Percentiles rank a stretch among this genome's conserved stretches.
Evolutionary conservation across 2,329 filamentous ascomycete species (phyloP).

Genomic region (Alternaria viburni): DNA sequence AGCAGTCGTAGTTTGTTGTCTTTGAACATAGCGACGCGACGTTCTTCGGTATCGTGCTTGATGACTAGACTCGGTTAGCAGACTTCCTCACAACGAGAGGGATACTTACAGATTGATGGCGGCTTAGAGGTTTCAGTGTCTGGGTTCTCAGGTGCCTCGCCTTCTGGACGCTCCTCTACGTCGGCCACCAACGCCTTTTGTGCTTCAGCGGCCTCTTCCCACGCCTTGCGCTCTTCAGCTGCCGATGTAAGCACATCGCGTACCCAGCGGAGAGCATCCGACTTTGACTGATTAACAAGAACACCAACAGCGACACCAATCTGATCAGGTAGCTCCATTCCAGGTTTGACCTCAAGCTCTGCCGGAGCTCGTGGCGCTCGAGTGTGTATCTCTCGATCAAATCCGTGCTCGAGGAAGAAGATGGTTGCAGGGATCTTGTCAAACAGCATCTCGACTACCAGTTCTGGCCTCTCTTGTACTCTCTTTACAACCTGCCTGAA

Average conservation of each 20-base stretch:
- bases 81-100: constrained; percentile 25
- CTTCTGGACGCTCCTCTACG: constrained; percentile 36
- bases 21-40: constrained; percentile 80
- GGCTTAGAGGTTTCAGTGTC: constrained; percentile 40
- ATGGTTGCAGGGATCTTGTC: constrained; percentile 85
- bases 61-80: constrained; percentile 27
- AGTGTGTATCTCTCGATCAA: constrained; percentile 76
- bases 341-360: constrained; percentile 81
- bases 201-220: constrained; percentile 74
- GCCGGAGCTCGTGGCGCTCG: constrained; percentile 73
- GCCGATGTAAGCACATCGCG: constrained; percentile 73
- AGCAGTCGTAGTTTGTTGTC: constrained; percentile 87
- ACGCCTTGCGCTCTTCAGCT: constrained; percentile 74
- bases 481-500: constrained; percentile 83
- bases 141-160: constrained; percentile 39
- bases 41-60: constrained; percentile 68
- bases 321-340: constrained; percentile 69
- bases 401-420: constrained; percentile 88
- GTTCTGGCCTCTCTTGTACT: constrained; percentile 80
- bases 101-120: constrained; percentile 54
- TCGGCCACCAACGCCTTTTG: constrained; percentile 51
- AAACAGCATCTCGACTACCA: constrained; percentile 92
- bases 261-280: constrained; percentile 80
- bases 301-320: constrained; percentile 81
- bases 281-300: constrained; percentile 79